Evolutionary conservation across 1,284 basidiomycete species (phyloP), one percentile per base, ranked within the genome.

Genomic region (Flammula alnicola): DNA sequence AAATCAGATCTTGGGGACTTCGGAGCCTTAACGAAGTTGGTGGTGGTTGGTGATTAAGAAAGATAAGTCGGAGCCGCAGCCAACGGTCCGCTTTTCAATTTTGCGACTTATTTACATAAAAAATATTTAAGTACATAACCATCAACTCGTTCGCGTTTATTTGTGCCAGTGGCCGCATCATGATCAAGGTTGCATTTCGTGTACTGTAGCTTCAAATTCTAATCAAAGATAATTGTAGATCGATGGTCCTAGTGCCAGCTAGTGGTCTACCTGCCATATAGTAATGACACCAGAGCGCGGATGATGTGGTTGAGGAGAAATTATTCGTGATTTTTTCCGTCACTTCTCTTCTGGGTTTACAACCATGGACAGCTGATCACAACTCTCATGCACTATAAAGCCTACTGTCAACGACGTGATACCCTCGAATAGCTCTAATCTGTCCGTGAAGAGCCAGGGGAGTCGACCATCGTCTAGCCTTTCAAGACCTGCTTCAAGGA

Each of bases 31-130:
- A 17, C 20, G 36, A 44, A 27, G 19, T 38, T 22, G 43, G 22
- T 30, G 43, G 38, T 20, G 39, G 55, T 36, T 59, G 58, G 42
- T 62, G 53, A 59, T 63, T 57, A 60, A 62, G 47, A 37, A 51
- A 42, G 51, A 32, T 36, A 19, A 61, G 62, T 47, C 42, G 44
- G 44, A n/a, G n/a, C n/a, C n/a, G 31, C 32, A 19, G 47, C 35
- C n/a, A 48, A 51, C 56, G 60, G 59, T 50, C 30, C 65, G 63
- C 49, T 57, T 64, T 68, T 64, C 65, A 55, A 62, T 62, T 48
- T 59, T 61, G 44, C 43, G 36, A 14, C 43, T 20, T 10, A 14
- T 44, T 14, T 40, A 23, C 26, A 14, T 37, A 38, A 20, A 3
- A 36, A 45, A 37, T 30, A n/a, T 31, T 27, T 35, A 12, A 39